Base-by-base conservation (phyloP, 768 basidiomycete species). In the Leucocoprinus birnbaumii region DNA sequence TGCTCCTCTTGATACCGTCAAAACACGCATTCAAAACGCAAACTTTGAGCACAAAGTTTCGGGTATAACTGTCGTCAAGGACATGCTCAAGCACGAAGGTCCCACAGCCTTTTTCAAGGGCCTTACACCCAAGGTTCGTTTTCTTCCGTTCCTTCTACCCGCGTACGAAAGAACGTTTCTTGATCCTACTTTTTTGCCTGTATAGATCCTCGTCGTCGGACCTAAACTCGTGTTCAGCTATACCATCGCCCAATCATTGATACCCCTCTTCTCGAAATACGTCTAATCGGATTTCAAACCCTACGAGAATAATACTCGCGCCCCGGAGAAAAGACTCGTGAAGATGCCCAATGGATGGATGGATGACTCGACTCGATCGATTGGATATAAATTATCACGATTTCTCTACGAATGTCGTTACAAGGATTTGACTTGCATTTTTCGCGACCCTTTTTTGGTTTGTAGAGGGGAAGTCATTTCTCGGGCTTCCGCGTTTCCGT, bases 161-260 rank as follows among this genome's bases (percentile, higher is more conserved):
- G 18, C 11, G 18, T 5, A n/a, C 19, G 24, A 24, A 25, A 47
- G 9, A 2, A 31, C 35, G 22, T 22, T 9, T 46, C 14, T 21
- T 52, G 41, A 52, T 18, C 18, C n/a, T 8, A n/a, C n/a, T n/a
- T n/a, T n/a, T 18, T 25, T 35, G 40, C 6, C 31, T 31, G 22
- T 44, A 13, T 62, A 95, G 92, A 90, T 96, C 62, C 79, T 98
- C 44, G 94, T 98, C 58, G 94, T 98, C 35, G 95, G 94, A 49
- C 96, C 96, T 38, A 98, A 98, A 75, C 85, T 98, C 34, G 93
- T 98, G 63, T 98, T 98, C 82, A 94, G 91, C 63, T 98, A 96
- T 76, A 98, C 96, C 47, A 82, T 98, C 3, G 96, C 96, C 10
- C 96, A 98, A 72, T 90, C 89, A 16, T 78, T 98, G 70, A 98